These are phyloP conservation scores for Colletotrichum phormii DNA, from an alignment of 2,329 filamentous ascomycete genomes.

Conservation along the genomic window DNA sequence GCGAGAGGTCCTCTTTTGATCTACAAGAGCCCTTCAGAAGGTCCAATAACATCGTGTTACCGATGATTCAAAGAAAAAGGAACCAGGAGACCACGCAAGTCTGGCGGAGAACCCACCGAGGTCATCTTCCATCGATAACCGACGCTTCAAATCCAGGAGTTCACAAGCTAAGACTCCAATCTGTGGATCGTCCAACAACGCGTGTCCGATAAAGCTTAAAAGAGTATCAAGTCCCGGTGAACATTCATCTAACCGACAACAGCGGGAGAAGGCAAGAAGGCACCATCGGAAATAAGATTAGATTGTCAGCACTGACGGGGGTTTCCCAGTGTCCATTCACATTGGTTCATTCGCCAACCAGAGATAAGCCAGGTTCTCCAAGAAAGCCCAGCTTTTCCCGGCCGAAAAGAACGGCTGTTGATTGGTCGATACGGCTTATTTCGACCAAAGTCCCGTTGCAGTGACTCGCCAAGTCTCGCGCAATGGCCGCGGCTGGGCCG, in stretches of 20 bases:
- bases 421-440: constrained; percentile 15
- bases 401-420: neutral
- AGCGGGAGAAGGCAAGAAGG: neutral
- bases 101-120: neutral
- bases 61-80: neutral
- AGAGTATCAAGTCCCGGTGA: neutral
- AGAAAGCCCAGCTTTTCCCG: neutral
- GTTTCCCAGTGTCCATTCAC: constrained; percentile 13
- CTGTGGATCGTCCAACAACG: neutral
- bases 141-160: neutral
- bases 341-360: neutral
- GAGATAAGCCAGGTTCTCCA: constrained; percentile 23
- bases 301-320: neutral
- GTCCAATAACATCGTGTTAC: neutral
- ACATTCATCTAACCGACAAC: neutral
- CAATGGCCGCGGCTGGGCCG: constrained; percentile 14
- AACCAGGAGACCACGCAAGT: neutral
- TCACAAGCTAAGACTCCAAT: neutral
- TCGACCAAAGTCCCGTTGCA: constrained; percentile 11
- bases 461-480: constrained; percentile 30
- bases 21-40: neutral
- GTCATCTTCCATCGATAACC: neutral
- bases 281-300: constrained; percentile 22
- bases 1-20: neutral
- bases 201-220: neutral